phyloP scores from a whole-genome alignment of 1,139 yeast genomes.

The Hemisphaericaspora xylofermentans region DNA sequence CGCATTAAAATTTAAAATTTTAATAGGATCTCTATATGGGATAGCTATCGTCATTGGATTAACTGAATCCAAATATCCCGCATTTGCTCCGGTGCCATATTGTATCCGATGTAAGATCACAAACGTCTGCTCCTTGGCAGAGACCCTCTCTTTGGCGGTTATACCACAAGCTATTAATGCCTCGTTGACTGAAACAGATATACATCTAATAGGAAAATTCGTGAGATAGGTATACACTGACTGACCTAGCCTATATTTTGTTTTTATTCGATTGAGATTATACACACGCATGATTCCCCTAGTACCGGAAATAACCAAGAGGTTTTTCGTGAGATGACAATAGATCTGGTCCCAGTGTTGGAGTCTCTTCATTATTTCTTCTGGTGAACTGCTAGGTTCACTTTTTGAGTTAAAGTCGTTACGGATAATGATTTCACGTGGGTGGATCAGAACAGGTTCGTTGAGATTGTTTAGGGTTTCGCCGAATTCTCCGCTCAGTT shows the following conservation, averaged over 20 bases:
- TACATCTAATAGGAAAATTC: conserved; percentile 75
- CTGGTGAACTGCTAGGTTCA: conserved; percentile 18
- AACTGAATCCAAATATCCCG: conserved; percentile 32
- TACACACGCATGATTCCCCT: conserved; percentile 68
- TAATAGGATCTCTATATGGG: conserved; percentile 85
- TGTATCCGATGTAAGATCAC: conserved; percentile 60
- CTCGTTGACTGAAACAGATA: conserved; percentile 67
- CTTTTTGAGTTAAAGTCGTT: conserved; percentile 33
- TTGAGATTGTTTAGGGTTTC: conserved; percentile 35
- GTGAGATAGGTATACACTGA: conserved; percentile 70
- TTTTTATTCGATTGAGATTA: conserved; percentile 46
- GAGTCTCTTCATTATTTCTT: conserved; percentile 31
- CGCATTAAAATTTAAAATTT: conserved; percentile 66
- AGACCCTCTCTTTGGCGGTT: conserved; percentile 70
- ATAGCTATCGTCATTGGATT: conserved; percentile 72
- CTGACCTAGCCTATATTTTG: conserved; percentile 46
- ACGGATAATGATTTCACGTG: conserved; percentile 26
- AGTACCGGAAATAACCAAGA: conserved; percentile 70
- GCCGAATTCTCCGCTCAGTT: conserved; percentile 67
- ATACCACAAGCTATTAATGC: conserved; percentile 75
- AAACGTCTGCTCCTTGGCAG: conserved; percentile 77
- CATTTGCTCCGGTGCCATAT: conserved; percentile 15
- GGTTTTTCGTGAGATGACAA: conserved; percentile 62
- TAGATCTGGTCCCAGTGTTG: conserved; percentile 63
- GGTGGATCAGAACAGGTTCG: conserved; percentile 1